Conservation (phyloP, 306 rosid genomes). For the Casuarina equisetifolia region DNA sequence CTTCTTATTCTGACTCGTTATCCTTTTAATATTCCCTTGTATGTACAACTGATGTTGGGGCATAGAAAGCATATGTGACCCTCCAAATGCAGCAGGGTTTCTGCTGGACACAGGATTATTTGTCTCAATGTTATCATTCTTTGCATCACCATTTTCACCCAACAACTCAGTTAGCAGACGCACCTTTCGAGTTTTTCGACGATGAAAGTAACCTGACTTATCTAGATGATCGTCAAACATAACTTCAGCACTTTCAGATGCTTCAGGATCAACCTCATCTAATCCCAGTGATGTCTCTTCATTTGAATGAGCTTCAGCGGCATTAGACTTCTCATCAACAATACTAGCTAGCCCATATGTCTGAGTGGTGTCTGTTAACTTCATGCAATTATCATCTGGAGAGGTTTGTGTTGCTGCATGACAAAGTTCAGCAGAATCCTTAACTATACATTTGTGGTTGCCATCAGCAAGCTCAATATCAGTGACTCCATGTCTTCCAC, state of each 20-base stretch:
- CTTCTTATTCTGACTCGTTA: constrained; percentile 48
- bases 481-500: constrained; percentile 46
- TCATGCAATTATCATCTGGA: constrained; percentile 38
- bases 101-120: constrained; percentile 49
- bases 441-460: constrained; percentile 40
- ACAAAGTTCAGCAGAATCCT: constrained; percentile 41
- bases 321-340: constrained; percentile 30
- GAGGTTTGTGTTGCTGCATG: constrained; percentile 39
- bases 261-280: constrained; percentile 39
- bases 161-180: constrained; percentile 86
- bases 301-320: constrained; percentile 31
- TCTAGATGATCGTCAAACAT: constrained; percentile 44
- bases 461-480: constrained; percentile 37
- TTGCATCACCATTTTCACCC: constrained; percentile 52
- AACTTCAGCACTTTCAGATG: constrained; percentile 43
- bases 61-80: constrained; percentile 32
- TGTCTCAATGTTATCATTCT: constrained; percentile 33
- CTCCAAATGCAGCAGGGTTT: constrained; percentile 44
- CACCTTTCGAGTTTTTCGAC: constrained; percentile 70
- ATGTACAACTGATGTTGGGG: constrained; percentile 48
- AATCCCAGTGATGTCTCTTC: constrained; percentile 33
- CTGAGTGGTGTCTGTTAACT: constrained; percentile 29
- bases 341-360: constrained; percentile 25
- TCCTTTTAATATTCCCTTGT: constrained; percentile 44
- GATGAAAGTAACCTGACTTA: constrained; percentile 51